Evolutionary conservation across 2,329 filamentous ascomycete species (phyloP).

Genomic region (Stachybotrys chartarum): DNA sequence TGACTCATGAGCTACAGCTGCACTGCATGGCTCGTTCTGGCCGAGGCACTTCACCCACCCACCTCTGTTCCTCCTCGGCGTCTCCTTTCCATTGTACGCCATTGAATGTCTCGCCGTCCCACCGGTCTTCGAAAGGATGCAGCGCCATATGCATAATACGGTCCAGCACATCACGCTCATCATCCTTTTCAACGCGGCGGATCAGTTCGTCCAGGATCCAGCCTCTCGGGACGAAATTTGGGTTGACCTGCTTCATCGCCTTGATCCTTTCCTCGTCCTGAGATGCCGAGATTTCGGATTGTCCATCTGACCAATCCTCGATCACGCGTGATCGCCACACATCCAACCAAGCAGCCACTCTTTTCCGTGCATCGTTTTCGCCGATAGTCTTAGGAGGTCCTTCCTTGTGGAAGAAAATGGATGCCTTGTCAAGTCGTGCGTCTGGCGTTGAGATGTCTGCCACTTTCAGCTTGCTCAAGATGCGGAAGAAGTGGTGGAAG

Average conservation of each 20-base stretch:
- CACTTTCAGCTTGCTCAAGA: constrained; percentile 58
- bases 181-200: constrained; percentile 74
- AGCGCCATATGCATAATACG: constrained; percentile 77
- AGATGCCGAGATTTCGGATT: constrained; percentile 21
- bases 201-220: constrained; percentile 96
- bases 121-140: constrained; percentile 75
- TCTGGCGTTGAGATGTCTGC: constrained; percentile 58
- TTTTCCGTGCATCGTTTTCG: constrained; percentile 57
- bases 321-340: constrained; percentile 64
- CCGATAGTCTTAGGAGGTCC: constrained; percentile 47
- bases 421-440: constrained; percentile 54
- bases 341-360: constrained; percentile 74
- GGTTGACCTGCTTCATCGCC: constrained; percentile 82
- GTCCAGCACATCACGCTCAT: constrained; percentile 71
- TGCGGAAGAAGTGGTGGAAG: constrained; percentile 90
- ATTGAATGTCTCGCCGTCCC: constrained; percentile 48
- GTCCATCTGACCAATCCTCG: constrained; percentile 64
- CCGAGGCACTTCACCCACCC: constrained; percentile 78
- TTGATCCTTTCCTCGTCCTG: constrained; percentile 55
- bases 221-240: constrained; percentile 82
- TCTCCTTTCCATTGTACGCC: constrained; percentile 49
- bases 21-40: constrained; percentile 80
- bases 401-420: constrained; percentile 73
- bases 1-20: constrained; percentile 75
- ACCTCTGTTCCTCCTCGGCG: constrained; percentile 69